A percentile compares a stretch with the other conserved stretches of the same genome.
Conservation (phyloP, 768 basidiomycete genomes). For the Leccinum broughii region DNA sequence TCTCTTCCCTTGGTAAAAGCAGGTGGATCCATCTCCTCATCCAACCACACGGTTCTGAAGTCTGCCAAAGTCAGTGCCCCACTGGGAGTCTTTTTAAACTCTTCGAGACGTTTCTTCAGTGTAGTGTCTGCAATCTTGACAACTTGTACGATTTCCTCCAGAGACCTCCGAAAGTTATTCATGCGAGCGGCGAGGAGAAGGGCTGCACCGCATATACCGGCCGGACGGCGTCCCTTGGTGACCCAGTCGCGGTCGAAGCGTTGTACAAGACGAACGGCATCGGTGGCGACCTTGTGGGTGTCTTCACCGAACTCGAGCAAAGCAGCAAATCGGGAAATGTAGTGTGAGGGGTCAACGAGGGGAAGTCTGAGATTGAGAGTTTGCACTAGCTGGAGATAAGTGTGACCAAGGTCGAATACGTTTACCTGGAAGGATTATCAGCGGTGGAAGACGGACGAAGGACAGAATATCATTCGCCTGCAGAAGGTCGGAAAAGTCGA, state of each 20-base stretch:
- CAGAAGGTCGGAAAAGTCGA: conserved; percentile 96
- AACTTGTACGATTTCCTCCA: conserved; percentile 97
- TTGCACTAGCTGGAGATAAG: conserved; percentile 92
- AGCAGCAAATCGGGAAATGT: conserved; percentile 92
- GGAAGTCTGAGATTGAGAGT: conserved; percentile 83
- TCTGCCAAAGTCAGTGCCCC: conserved; percentile 85
- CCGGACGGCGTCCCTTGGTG: conserved; percentile 90
- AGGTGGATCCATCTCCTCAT: conserved; percentile 90
- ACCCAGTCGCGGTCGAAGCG: conserved; percentile 98
- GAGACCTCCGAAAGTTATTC: conserved; percentile 93
- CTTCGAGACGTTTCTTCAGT: conserved; percentile 87
- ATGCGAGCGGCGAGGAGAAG: conserved; percentile 94
- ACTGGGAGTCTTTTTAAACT: conserved; percentile 90
- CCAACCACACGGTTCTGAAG: conserved; percentile 87
- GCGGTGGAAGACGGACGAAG: background rate
- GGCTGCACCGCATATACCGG: conserved; percentile 96
- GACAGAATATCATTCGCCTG: conserved; percentile 50
- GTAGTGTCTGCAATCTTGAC: conserved; percentile 99
- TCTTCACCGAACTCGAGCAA: conserved; percentile 96
- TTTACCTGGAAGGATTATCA: conserved; percentile 64
- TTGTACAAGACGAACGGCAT: conserved; percentile 90
- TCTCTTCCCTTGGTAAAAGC: conserved; percentile 81
- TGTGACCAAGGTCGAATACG: conserved; percentile 95
- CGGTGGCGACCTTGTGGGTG: conserved; percentile 86
- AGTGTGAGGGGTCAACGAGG: conserved; percentile 93